Percentiles rank a stretch among this genome's conserved stretches.
Conservation (phyloP, 345 rosid species). For the Hibiscus mutabilis region DNA sequence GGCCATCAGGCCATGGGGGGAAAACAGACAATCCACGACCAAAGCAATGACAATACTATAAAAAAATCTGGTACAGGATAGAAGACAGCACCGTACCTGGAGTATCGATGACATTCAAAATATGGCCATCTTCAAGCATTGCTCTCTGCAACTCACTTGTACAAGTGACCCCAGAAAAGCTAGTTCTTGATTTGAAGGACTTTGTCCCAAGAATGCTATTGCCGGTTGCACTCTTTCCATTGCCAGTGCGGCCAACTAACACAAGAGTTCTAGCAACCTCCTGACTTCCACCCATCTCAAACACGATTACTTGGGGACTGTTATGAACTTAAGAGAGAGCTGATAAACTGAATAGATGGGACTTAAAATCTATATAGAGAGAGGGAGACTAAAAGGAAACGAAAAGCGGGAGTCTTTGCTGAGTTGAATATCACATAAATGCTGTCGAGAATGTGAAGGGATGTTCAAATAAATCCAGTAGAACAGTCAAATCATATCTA, state of each 20-base stretch:
- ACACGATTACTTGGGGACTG: neutral
- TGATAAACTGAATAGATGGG: no score
- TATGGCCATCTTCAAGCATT: conserved; percentile 48
- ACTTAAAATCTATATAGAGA: no score
- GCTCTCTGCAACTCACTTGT: conserved; percentile 59
- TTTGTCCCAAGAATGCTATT: conserved; percentile 68
- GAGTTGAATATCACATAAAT: no score
- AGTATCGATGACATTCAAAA: conserved; percentile 83
- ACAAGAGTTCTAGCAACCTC: conserved; percentile 61
- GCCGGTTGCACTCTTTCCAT: conserved; percentile 91
- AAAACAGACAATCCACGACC: neutral
- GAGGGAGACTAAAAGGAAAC: no score
- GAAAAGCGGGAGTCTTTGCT: no score
- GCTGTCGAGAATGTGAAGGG: no score
- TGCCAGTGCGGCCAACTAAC: conserved; percentile 85
- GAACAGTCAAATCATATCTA: no score
- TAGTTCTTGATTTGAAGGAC: conserved; percentile 62
- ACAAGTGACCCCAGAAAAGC: conserved; percentile 61
- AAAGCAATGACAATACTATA: neutral
- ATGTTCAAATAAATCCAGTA: no score
- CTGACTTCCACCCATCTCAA: conserved; percentile 72
- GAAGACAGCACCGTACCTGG: conserved; percentile 46
- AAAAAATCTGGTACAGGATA: neutral
- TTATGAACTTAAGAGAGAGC: no score
- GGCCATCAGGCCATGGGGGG: neutral